Evolutionary conservation across 106 monocot genomes (phyloP).

Genomic region (Allium sativum): DNA sequence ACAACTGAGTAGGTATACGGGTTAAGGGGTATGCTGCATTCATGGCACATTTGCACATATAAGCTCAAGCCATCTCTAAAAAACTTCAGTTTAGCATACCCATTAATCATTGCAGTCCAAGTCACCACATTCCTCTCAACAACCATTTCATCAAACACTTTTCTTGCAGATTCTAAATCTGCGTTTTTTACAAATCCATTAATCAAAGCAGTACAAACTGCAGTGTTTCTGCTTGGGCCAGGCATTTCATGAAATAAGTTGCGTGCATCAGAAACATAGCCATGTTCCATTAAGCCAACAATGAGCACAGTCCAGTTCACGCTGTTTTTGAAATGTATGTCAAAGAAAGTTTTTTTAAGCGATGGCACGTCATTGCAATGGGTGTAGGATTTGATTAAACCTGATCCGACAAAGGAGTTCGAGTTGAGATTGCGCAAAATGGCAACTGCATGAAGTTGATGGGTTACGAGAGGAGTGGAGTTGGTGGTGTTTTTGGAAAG

Average conservation of each 20-base stretch:
- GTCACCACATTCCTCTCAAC: constrained; percentile 15
- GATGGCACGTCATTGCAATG: neutral
- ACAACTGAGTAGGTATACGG: constrained; percentile 15
- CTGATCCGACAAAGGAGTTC: constrained; percentile 21
- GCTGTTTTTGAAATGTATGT: constrained; percentile 14
- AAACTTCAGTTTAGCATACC: neutral
- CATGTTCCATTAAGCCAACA: constrained; percentile 11
- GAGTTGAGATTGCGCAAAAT: constrained; percentile 4
- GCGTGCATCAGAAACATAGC: constrained; percentile 1
- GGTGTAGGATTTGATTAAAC: constrained; percentile 20
- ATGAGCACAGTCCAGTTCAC: constrained; percentile 15
- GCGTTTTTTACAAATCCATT: constrained; percentile 10
- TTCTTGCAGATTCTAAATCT: constrained; percentile 11
- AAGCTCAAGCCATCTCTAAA: constrained; percentile 12
- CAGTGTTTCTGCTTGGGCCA: neutral
- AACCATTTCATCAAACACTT: constrained; percentile 6
- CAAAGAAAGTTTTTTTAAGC: constrained; percentile 3
- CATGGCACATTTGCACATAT: constrained; percentile 10
- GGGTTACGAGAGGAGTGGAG: neutral
- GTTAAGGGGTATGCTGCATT: constrained; percentile 5
- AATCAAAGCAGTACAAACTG: constrained; percentile 14
- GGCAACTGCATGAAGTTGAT: constrained; percentile 18
- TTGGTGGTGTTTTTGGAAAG: constrained; percentile 6
- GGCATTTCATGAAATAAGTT: constrained; percentile 13
- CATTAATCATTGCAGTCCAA: constrained; percentile 23